phyloP scores from a whole-genome alignment of 2,329 filamentous ascomycete genomes.

The Sphaerulina populicola region DNA sequence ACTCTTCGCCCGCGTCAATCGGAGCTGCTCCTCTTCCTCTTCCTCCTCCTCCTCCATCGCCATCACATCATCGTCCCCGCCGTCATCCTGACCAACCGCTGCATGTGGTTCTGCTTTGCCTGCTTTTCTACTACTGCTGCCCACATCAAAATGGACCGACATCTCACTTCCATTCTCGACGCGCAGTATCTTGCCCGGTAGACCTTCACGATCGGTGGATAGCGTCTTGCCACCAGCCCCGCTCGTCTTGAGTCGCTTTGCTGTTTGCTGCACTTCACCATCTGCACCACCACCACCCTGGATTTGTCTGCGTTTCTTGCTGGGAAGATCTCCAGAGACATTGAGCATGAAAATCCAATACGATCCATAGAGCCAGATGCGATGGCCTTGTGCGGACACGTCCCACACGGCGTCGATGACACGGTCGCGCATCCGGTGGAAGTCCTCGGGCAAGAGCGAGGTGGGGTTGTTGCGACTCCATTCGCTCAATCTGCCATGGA shows the following conservation, averaged over 20 bases:
- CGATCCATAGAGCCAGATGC: conserved; percentile 80
- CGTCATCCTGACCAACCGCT: conserved; percentile 30
- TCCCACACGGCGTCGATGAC: conserved; percentile 84
- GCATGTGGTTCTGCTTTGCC: conserved; percentile 30
- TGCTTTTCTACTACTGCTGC: conserved; percentile 25
- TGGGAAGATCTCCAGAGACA: conserved; percentile 57
- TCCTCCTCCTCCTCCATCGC: background rate
- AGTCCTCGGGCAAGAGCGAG: conserved; percentile 63
- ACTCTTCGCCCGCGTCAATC: conserved; percentile 13
- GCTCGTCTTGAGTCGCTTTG: conserved; percentile 37
- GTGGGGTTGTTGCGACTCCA: conserved; percentile 82
- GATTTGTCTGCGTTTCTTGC: conserved; percentile 26
- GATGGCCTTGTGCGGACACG: conserved; percentile 43
- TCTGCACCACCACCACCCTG: conserved; percentile 3
- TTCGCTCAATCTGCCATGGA: conserved; percentile 65
- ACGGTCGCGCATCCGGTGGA: conserved; percentile 65
- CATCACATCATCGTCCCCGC: conserved; percentile 27
- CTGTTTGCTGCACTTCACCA: conserved; percentile 14
- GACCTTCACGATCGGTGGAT: conserved; percentile 28
- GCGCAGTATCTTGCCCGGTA: conserved; percentile 24
- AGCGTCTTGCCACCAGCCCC: conserved; percentile 50
- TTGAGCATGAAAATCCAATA: conserved; percentile 92
- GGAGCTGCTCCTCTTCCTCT: conserved; percentile 1
- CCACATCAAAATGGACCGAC: conserved; percentile 16
- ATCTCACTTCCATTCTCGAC: conserved; percentile 28